These are phyloP conservation scores for Leccinum ochraceum DNA, from an alignment of 768 basidiomycete species.

Conservation along the genomic window DNA sequence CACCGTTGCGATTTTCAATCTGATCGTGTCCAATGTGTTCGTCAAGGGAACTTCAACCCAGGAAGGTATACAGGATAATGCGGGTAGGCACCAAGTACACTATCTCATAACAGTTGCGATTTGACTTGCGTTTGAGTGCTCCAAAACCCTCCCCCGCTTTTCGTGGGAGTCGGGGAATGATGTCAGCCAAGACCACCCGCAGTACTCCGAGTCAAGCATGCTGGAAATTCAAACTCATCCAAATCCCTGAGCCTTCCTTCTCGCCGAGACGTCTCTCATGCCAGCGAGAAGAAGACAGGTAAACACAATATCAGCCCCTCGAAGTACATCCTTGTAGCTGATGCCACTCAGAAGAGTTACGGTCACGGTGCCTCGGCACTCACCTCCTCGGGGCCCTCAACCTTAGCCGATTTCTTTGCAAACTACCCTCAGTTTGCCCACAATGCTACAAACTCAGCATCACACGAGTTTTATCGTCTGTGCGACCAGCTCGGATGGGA, in stretches of 20 bases:
- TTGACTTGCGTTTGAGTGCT: too few relatives aligned
- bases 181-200: too few relatives aligned
- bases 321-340: not conserved
- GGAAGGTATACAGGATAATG: not conserved
- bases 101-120: not conserved
- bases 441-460: slow-evolving; percentile 4
- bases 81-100: not conserved
- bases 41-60: not conserved
- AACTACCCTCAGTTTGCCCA: not conserved
- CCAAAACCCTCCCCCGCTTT: too few relatives aligned
- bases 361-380: not conserved
- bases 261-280: not conserved
- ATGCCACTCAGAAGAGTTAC: not conserved
- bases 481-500: slow-evolving; percentile 16
- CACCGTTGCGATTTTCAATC: not conserved
- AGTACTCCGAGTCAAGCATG: too few relatives aligned
- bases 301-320: not conserved
- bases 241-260: not conserved
- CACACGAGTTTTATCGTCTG: slow-evolving; percentile 13
- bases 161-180: too few relatives aligned
- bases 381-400: not conserved
- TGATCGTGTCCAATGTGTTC: not conserved
- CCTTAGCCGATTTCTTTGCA: not conserved
- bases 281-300: not conserved
- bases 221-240: not conserved